These are phyloP conservation scores for Trametes punicea DNA, from an alignment of 768 basidiomycete genomes.

Conservation along the genomic window DNA sequence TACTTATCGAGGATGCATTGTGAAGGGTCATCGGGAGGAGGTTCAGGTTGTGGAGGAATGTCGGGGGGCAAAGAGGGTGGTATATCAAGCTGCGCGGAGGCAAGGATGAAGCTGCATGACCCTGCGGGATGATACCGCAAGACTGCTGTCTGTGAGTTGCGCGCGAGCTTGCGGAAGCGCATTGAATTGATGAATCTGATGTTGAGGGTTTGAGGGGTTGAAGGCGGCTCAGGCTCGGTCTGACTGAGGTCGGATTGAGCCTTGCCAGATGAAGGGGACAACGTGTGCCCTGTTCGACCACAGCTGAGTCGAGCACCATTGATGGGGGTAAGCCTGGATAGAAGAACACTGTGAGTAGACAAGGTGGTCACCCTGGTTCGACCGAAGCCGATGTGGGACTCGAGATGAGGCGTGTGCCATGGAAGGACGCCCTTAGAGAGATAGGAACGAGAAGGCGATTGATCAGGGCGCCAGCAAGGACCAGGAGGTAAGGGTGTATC, in stretches of 20 bases:
- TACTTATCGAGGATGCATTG: constrained; percentile 16
- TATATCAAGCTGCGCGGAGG: background rate
- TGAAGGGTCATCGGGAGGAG: background rate
- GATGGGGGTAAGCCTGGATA: background rate
- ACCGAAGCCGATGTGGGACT: background rate
- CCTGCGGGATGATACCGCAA: constrained; percentile 2
- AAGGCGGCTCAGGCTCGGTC: background rate
- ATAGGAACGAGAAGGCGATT: no score
- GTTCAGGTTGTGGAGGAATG: background rate
- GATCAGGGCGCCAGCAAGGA: no score
- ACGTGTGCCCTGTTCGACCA: background rate
- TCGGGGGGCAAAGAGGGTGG: background rate
- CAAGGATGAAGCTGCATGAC: background rate
- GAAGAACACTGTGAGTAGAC: background rate
- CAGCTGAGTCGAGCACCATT: background rate
- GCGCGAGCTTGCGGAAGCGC: background rate
- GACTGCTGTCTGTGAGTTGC: background rate
- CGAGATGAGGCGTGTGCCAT: background rate
- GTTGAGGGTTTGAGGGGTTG: background rate
- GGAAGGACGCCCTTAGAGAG: background rate
- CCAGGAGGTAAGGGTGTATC: no score
- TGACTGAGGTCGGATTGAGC: background rate
- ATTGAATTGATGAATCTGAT: background rate
- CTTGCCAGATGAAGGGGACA: background rate
- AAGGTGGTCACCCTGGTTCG: background rate